Percentiles rank a stretch among this genome's conserved stretches.
Conservation (phyloP, 2,329 filamentous ascomycete species). For the Claviceps citrina region DNA sequence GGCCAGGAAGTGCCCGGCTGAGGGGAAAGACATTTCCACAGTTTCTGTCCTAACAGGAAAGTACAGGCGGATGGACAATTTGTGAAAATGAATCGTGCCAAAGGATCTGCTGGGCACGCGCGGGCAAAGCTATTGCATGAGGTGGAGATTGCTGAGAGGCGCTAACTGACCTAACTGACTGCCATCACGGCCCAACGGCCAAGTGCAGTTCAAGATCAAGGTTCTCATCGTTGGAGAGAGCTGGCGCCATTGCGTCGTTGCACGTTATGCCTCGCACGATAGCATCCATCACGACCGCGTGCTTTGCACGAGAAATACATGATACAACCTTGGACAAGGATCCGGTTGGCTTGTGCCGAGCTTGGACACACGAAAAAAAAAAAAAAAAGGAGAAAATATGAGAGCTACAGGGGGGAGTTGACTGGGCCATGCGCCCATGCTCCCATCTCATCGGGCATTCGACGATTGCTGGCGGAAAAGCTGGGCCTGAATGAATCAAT, state of each 20-base stretch:
- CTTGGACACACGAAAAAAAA: background rate
- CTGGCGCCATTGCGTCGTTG: background rate
- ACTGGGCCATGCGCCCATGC: background rate
- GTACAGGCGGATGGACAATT: background rate
- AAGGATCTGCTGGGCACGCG: conserved; percentile 1
- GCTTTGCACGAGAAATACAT: background rate
- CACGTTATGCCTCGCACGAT: background rate
- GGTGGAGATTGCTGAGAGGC: background rate
- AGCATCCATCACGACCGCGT: background rate
- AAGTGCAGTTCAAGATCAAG: conserved; percentile 1
- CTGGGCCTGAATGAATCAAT: background rate
- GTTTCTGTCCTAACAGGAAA: background rate
- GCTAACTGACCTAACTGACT: background rate
- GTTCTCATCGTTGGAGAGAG: background rate
- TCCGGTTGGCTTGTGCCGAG: background rate
- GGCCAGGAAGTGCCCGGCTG: background rate
- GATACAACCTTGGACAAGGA: background rate
- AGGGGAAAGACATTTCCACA: background rate
- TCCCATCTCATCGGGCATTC: background rate
- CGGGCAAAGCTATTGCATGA: background rate
- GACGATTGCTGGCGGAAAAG: background rate
- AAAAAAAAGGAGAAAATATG: background rate
- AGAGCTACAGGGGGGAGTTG: background rate
- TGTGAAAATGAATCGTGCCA: background rate
- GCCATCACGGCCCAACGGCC: background rate